These are phyloP conservation scores for Cladobotryum mycophilum DNA, from an alignment of 2,329 filamentous ascomycete genomes.

Conservation along the genomic window DNA sequence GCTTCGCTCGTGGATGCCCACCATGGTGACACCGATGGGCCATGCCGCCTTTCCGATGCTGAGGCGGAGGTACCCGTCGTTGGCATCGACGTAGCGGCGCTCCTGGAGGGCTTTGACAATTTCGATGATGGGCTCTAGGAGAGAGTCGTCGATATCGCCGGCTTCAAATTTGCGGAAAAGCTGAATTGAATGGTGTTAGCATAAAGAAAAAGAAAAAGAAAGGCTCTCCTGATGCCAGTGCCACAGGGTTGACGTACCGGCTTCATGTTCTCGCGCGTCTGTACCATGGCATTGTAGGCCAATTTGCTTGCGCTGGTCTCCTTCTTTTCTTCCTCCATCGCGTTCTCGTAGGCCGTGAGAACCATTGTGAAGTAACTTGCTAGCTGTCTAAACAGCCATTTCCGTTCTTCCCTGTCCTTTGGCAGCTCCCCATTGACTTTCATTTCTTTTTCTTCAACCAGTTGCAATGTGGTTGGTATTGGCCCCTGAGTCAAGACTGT, in stretches of 20 bases:
- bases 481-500: constrained; percentile 64
- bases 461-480: constrained; percentile 76
- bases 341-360: constrained; percentile 77
- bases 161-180: constrained; percentile 87
- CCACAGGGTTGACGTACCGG: constrained; percentile 45
- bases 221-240: background rate
- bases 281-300: constrained; percentile 78
- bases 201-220: too few relatives aligned
- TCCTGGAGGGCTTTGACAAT: constrained; percentile 89
- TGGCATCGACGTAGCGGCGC: constrained; percentile 89
- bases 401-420: constrained; percentile 56
- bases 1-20: constrained; percentile 96
- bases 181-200: constrained; percentile 24
- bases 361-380: constrained; percentile 96
- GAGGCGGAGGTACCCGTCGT: constrained; percentile 86
- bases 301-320: constrained; percentile 72
- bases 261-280: constrained; percentile 79
- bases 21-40: constrained; percentile 99
- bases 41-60: constrained; percentile 96
- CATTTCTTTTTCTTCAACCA: constrained; percentile 83
- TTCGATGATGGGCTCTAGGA: constrained; percentile 78
- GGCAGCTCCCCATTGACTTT: constrained; percentile 63
- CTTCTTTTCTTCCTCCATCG: constrained; percentile 59
- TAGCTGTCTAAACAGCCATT: constrained; percentile 78
- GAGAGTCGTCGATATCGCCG: constrained; percentile 67